A percentile compares a stretch with the other conserved stretches of the same genome.
These are phyloP conservation scores for Aurinia saxatilis DNA, from an alignment of 345 rosid genomes.

Conservation along the genomic window DNA sequence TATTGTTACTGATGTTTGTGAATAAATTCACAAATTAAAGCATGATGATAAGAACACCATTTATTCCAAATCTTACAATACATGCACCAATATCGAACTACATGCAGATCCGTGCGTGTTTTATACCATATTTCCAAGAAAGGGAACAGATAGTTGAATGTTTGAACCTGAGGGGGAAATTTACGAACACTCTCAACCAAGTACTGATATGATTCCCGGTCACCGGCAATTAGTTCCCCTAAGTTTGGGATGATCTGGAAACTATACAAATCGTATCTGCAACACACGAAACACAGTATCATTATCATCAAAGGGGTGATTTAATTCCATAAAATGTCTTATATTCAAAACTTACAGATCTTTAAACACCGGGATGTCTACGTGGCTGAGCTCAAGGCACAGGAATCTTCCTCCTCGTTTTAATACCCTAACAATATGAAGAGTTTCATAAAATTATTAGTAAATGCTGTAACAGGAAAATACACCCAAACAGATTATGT, in stretches of 20 bases:
- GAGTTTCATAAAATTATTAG: background rate
- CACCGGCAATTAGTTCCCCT: conserved; percentile 81
- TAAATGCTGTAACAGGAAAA: background rate
- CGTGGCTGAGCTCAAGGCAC: conserved; percentile 94
- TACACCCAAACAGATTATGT: background rate
- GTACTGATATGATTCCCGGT: conserved; percentile 79
- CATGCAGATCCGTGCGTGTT: background rate
- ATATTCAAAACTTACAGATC: conserved; percentile 53
- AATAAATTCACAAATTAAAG: background rate
- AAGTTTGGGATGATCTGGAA: conserved; percentile 76
- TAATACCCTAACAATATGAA: conserved; percentile 51
- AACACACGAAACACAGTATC: conserved; percentile 9
- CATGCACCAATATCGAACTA: background rate
- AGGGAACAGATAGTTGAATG: background rate
- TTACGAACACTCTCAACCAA: conserved; percentile 90
- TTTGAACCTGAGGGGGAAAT: conserved; percentile 77
- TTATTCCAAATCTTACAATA: background rate
- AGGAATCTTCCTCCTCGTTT: conserved; percentile 91
- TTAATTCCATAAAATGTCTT: background rate
- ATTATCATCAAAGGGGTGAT: background rate
- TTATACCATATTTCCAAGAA: background rate
- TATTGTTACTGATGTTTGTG: background rate
- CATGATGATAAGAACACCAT: background rate
- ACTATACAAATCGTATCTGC: conserved; percentile 82
- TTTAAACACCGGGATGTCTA: conserved; percentile 75